Percentiles rank a stretch among this genome's conserved stretches.
Conservation (phyloP, 2,329 filamentous ascomycete species). For the Hawksworthiomyces lignivorus region DNA sequence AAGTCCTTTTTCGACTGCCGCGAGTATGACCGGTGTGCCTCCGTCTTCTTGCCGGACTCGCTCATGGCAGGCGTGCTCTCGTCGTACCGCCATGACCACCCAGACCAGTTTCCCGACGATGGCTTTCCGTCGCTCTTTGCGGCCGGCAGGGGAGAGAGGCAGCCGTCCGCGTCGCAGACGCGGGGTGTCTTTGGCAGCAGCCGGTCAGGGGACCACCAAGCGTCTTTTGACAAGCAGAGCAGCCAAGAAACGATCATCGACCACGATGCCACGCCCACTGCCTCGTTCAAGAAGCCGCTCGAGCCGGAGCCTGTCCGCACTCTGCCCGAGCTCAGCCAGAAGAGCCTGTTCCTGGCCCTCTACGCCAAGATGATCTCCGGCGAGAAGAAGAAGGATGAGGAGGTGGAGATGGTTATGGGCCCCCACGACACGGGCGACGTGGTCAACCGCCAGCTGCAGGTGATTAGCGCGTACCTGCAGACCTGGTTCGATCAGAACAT, state of each 20-base stretch:
- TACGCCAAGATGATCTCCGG: constrained; percentile 91
- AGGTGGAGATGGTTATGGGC: constrained; percentile 94
- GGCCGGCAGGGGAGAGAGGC: background rate
- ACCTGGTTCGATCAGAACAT: constrained; percentile 68
- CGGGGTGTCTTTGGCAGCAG: background rate
- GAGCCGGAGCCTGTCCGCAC: constrained; percentile 16
- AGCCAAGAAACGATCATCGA: background rate
- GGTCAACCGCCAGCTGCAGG: constrained; percentile 74
- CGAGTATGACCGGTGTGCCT: constrained; percentile 88
- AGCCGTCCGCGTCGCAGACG: background rate
- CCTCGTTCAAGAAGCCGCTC: background rate
- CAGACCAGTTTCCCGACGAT: constrained; percentile 20
- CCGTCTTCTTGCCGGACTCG: constrained; percentile 78
- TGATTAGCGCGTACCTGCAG: constrained; percentile 68
- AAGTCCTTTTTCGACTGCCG: constrained; percentile 94
- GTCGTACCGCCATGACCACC: constrained; percentile 33
- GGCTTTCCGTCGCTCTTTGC: constrained; percentile 15
- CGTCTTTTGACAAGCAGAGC: too few relatives aligned
- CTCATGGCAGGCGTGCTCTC: constrained; percentile 59
- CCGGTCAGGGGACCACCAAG: constrained; percentile 10
- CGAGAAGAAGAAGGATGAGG: constrained; percentile 93
- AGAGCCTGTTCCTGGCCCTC: constrained; percentile 81
- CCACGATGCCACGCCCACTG: background rate
- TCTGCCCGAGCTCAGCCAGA: constrained; percentile 67
- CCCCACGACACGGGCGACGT: constrained; percentile 82